Percentiles rank a stretch among this genome's conserved stretches.
Evolutionary conservation across 2,329 filamentous ascomycete species (phyloP).

Genomic region (Epicoccum sorghinum): DNA sequence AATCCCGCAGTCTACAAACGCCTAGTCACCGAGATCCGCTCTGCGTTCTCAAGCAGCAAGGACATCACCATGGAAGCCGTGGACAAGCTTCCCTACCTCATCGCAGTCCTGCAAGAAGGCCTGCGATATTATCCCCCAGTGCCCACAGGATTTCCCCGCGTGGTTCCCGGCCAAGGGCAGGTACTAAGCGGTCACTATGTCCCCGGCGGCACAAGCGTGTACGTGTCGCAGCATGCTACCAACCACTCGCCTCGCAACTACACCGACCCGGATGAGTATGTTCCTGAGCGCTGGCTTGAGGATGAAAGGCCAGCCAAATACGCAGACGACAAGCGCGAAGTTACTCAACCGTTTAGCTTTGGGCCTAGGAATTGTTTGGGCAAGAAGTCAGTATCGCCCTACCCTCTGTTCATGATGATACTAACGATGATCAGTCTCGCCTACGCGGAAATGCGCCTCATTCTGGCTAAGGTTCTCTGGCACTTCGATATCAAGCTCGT

Average conservation of each 20-base stretch:
- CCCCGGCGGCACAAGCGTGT: slow-evolving; percentile 33
- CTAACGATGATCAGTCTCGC: too few species aligned
- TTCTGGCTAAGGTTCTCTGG: slow-evolving; percentile 33
- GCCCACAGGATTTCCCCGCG: slow-evolving; percentile 37
- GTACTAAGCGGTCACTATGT: slow-evolving; percentile 35
- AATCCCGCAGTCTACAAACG: slow-evolving; percentile 25
- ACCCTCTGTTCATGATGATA: too few species aligned
- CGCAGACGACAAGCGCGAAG: slow-evolving; percentile 38
- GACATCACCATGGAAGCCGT: slow-evolving; percentile 38
- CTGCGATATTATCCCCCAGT: slow-evolving; percentile 38
- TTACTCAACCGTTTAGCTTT: slow-evolving; percentile 36
- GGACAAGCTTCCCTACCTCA: slow-evolving; percentile 34
- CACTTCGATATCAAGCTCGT: slow-evolving; percentile 34
- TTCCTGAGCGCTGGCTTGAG: slow-evolving; percentile 48
- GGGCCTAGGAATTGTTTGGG: slow-evolving; percentile 38
- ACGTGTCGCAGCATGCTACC: slow-evolving; percentile 39
- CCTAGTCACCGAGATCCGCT: slow-evolving; percentile 32
- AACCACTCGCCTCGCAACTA: slow-evolving; percentile 40
- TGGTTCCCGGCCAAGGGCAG: slow-evolving; percentile 32
- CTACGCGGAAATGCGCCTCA: slow-evolving; percentile 37
- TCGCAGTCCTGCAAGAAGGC: slow-evolving; percentile 35
- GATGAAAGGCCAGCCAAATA: slow-evolving; percentile 31
- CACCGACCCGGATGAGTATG: slow-evolving; percentile 30
- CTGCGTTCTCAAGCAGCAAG: slow-evolving; percentile 19
- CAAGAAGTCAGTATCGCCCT: too few species aligned